Conservation (phyloP, 2,329 filamentous ascomycete genomes). For the Colletotrichum nymphaeae region DNA sequence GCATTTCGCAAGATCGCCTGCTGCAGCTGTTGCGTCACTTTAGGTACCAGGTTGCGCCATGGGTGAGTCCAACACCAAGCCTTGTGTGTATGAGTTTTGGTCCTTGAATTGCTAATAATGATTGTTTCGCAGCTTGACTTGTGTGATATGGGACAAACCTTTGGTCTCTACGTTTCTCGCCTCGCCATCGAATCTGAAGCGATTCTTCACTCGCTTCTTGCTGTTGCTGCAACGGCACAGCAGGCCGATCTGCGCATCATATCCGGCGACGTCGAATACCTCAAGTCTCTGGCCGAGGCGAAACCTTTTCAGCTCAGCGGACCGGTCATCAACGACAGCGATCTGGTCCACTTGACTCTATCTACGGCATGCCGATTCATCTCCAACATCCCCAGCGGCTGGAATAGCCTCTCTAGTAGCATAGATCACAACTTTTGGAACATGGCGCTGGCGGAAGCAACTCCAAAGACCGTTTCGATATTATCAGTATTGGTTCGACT, state of each 20-base stretch:
- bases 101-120: neutral
- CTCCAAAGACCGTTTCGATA: slow-evolving; percentile 24
- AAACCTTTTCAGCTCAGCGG: neutral
- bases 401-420: slow-evolving; percentile 3
- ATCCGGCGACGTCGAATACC: slow-evolving; percentile 3
- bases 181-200: slow-evolving; percentile 41
- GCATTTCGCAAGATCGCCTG: slow-evolving; percentile 28
- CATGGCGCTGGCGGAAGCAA: slow-evolving; percentile 4
- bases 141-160: slow-evolving; percentile 52
- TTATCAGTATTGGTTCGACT: slow-evolving; percentile 41
- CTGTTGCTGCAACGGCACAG: slow-evolving; percentile 24
- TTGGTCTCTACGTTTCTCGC: slow-evolving; percentile 50
- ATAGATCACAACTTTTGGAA: slow-evolving; percentile 19
- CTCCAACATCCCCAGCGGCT: slow-evolving; percentile 5
- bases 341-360: slow-evolving; percentile 15
- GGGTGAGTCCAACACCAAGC: slow-evolving; percentile 47
- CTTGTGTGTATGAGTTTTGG: too few species aligned
- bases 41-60: slow-evolving; percentile 56
- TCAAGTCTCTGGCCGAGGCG: slow-evolving; percentile 12
- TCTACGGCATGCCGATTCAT: slow-evolving; percentile 22
- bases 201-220: slow-evolving; percentile 43
- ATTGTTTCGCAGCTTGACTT: slow-evolving; percentile 51
- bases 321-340: slow-evolving; percentile 1
- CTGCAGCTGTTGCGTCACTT: slow-evolving; percentile 54
- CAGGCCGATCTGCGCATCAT: slow-evolving; percentile 4